phyloP scores from a whole-genome alignment of 1,284 basidiomycete genomes.

The Malassezia globosa region DNA sequence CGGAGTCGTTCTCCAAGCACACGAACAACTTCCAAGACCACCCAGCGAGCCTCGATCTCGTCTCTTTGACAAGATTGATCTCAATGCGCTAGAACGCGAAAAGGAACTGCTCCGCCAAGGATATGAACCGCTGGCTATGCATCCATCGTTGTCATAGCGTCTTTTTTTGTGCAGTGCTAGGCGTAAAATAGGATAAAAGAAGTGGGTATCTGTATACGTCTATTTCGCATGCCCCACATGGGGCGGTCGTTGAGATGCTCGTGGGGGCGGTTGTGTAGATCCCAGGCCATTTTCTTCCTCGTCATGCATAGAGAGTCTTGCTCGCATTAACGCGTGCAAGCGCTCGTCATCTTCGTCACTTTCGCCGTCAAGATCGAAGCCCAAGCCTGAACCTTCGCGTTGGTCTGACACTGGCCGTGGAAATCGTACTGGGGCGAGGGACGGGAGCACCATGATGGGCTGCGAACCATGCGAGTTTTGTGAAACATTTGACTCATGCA shows the following conservation, averaged over 20 bases:
- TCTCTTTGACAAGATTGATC: constrained; percentile 36
- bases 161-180: no score
- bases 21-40: constrained; percentile 23
- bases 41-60: constrained; percentile 24
- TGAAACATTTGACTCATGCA: background rate
- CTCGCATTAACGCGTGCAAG: constrained; percentile 29
- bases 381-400: background rate
- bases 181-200: background rate
- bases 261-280: background rate
- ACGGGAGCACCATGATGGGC: constrained; percentile 15
- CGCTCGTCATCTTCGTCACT: constrained; percentile 33
- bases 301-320: constrained; percentile 17
- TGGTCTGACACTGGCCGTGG: background rate
- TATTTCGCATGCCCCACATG: background rate
- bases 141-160: constrained; percentile 8
- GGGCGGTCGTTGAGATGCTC: background rate
- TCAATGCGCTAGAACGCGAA: constrained; percentile 26
- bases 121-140: constrained; percentile 9
- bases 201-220: background rate
- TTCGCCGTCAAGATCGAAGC: constrained; percentile 25
- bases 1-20: constrained; percentile 31
- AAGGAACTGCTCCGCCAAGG: constrained; percentile 15
- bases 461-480: no score
- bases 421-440: constrained; percentile 21
- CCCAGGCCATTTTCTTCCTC: no score